Evolutionary conservation across 108 stramenopile genomes (phyloP), one percentile per base, ranked within the genome.

Genomic region (Discostella stelligeroides): DNA sequence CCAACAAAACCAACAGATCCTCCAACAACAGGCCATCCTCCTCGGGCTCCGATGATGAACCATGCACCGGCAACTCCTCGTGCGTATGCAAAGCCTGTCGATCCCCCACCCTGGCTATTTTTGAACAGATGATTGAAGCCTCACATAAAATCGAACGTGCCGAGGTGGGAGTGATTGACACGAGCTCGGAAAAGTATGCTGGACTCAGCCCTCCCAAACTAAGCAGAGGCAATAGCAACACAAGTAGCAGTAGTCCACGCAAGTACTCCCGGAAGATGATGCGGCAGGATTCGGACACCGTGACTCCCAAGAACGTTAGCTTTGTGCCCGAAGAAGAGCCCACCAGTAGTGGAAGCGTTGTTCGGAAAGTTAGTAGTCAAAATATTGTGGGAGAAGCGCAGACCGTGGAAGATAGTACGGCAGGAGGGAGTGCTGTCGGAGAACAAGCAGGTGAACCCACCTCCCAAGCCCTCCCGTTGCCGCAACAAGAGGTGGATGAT

Each of bases 61-160:
- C 34, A 34, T 58, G 57, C 37, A 39, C 57, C 39, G 57, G 42
- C 38, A 77, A 70, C 68, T 46, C 67, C 13, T 60, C 55, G 20
- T 66, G 66, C 41, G 25, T 50, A 3, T 66, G 62, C 39, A 60
- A 54, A 24, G 60, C 63, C 12, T 79, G 63, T 24, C 69, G 63
- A 13, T 66, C 63, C 1, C 77, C 77, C 28, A 79, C 77, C 53
- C 65, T 79, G 17, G 77, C 77, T 60, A 79, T 79, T 58, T 79
- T 79, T 45, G 77, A 79, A 13, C 77, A 79, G 65, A 79, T 79
- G 77, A 61, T 79, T 23, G 64, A 79, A 42, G 77, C 77, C 0
- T 79, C 77, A 4, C 70, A 79, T 3, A 66, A 56, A 42, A n/a
- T 66, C 24, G 77, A 70, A 11, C 42, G 57, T 13, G 77, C 60